These are phyloP conservation scores for Phytopythium vexans DNA, from an alignment of 352 stramenopile genomes.

Conservation along the genomic window DNA sequence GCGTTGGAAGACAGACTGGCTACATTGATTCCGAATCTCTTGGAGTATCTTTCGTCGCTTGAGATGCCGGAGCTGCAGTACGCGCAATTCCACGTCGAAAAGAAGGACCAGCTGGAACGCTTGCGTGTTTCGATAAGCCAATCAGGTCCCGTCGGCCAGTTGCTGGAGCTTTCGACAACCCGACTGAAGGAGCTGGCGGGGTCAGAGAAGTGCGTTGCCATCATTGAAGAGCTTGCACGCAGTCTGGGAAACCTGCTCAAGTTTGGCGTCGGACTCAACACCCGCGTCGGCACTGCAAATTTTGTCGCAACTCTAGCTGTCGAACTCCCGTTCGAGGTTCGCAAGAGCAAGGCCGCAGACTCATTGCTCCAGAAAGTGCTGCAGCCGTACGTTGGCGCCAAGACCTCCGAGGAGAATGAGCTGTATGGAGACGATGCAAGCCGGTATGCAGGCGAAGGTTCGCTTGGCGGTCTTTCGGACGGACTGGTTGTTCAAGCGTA, in stretches of 20 bases:
- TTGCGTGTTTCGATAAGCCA: slow-evolving; percentile 78
- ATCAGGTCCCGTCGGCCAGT: slow-evolving; percentile 65
- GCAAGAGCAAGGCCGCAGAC: slow-evolving; percentile 59
- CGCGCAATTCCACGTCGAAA: slow-evolving; percentile 82
- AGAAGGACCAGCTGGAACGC: slow-evolving; percentile 79
- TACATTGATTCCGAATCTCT: slow-evolving; percentile 52
- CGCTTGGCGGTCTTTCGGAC: slow-evolving; percentile 30
- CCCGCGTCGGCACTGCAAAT: slow-evolving; percentile 72
- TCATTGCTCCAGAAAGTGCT: slow-evolving; percentile 51
- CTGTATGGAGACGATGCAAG: slow-evolving; percentile 63
- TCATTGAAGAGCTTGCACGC: slow-evolving; percentile 49
- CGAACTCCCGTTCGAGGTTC: slow-evolving; percentile 70
- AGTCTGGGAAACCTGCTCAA: slow-evolving; percentile 57
- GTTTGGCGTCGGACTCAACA: slow-evolving; percentile 81
- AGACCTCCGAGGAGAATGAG: slow-evolving; percentile 67
- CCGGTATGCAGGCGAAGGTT: slow-evolving; percentile 27
- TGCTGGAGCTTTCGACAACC: slow-evolving; percentile 54
- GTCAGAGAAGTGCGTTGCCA: slow-evolving; percentile 28
- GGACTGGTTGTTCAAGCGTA: slow-evolving; percentile 72
- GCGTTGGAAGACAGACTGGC: slow-evolving; percentile 58
- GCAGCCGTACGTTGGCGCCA: slow-evolving; percentile 51
- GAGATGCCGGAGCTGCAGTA: slow-evolving; percentile 85
- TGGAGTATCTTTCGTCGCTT: slow-evolving; percentile 80
- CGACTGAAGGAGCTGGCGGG: slow-evolving; percentile 55
- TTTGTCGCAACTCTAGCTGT: slow-evolving; percentile 66